A percentile compares a stretch with the other conserved stretches of the same genome.
phyloP scores from a whole-genome alignment of 495 filamentous ascomycete species.

The Neurospora intermedia region DNA sequence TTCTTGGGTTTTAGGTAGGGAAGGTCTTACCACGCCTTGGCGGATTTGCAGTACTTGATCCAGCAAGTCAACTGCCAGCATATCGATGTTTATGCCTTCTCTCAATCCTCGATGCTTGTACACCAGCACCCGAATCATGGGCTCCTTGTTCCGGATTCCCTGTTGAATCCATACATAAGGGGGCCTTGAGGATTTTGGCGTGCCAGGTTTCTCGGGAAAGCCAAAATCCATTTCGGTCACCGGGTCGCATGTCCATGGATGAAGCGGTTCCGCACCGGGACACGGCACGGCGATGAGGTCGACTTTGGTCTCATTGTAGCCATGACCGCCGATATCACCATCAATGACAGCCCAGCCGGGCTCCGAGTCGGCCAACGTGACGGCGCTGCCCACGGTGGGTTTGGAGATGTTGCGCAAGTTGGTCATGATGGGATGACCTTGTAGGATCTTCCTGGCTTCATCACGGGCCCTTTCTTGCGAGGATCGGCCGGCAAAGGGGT shows the following conservation, averaged over 20 bases:
- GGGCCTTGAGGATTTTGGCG: slow-evolving; percentile 1
- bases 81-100: slow-evolving; percentile 38
- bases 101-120: slow-evolving; percentile 42
- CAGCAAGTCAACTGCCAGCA: slow-evolving; percentile 40
- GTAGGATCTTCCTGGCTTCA: not conserved
- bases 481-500: not conserved
- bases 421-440: not conserved
- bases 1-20: not conserved
- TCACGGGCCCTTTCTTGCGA: slow-evolving; percentile 8
- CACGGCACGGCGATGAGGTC: slow-evolving; percentile 38
- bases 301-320: slow-evolving; percentile 36
- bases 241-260: slow-evolving; percentile 32
- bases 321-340: slow-evolving; percentile 30
- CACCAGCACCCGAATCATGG: slow-evolving; percentile 41
- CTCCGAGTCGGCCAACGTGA: not conserved
- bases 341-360: slow-evolving; percentile 31
- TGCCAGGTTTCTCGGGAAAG: slow-evolving; percentile 10
- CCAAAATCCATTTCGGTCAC: slow-evolving; percentile 26
- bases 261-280: slow-evolving; percentile 32
- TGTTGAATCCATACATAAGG: slow-evolving; percentile 30
- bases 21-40: slow-evolving; percentile 17
- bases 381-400: not conserved
- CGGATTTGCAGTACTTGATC: slow-evolving; percentile 33
- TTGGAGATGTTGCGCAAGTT: not conserved
- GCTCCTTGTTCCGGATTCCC: slow-evolving; percentile 27